Base-by-base conservation (phyloP, 2,329 filamentous ascomycete genomes). In the Trichoderma gracile region DNA sequence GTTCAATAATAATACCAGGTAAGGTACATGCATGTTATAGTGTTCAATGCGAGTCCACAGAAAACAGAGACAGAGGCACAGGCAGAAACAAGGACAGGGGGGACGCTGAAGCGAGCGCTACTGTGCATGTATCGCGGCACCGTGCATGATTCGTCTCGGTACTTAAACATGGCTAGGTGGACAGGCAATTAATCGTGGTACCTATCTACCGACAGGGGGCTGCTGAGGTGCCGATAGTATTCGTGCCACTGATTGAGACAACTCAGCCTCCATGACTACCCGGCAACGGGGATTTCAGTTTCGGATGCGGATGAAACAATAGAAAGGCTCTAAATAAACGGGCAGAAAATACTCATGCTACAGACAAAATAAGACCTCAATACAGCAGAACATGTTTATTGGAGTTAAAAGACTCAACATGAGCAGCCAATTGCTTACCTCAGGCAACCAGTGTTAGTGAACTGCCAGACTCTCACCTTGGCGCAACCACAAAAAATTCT, bases 101-200 rank as follows among this genome's bases (percentile, higher is more conserved):
- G 43, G 15, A 27, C 25, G 33, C 15, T 27, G 57, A 61, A 53
- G 57, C 57, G 58, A 61, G 58, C 58, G 58, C 47, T 61, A 61
- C 15, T 45, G 53, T 25, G 25, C 25, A 25, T 25, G 25, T 30
- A 30, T 46, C 33, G 40, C 14, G 58, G 47, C 43, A 63, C 47
- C 50, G 50, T 47, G 52, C 60, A 56, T 63, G 60, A 63, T 49
- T 56, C 52, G 60, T 63, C 60, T 63, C 60, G 60, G 60, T 56
- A 3, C 10, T 14, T 38, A 5, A 7, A 63, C 21, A 47, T 63
- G n/a, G 42, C 19, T 49, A n/a, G n/a, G n/a, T 49, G 50, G 23
- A 38, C 49, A 46, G 50, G 58, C 58, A 61, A 61, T 61, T 61
- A n/a, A n/a, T n/a, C n/a, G n/a, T n/a, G n/a, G n/a, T n/a, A n/a